Conservation (phyloP, 164 flowering plant genomes). For the Stephania japonica region DNA sequence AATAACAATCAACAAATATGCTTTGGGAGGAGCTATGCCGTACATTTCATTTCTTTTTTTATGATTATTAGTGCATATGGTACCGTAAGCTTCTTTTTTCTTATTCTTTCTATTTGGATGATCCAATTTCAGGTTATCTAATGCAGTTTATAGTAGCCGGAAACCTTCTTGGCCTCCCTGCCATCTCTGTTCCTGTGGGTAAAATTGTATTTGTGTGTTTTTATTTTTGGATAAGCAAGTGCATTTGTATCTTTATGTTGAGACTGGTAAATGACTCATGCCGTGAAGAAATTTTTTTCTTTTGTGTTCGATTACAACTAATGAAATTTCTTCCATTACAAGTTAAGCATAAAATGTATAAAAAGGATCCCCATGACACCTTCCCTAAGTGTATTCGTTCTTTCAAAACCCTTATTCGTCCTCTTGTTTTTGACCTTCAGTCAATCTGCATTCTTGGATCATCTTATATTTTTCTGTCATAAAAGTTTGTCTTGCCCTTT, state of each 20-base stretch:
- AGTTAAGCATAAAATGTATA: neutral
- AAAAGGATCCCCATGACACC: neutral
- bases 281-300: neutral
- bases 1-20: neutral
- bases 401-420: neutral
- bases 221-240: too few relatives aligned
- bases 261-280: neutral
- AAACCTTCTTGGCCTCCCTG: constrained; percentile 94
- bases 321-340: neutral
- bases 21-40: neutral
- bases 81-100: neutral
- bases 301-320: neutral
- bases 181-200: constrained; percentile 87
- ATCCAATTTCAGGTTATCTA: constrained; percentile 55
- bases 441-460: neutral
- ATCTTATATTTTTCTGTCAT: neutral
- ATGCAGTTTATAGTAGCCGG: constrained; percentile 74
- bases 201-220: neutral
- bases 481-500: neutral
- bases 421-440: neutral
- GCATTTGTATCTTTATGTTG: neutral
- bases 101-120: constrained; percentile 6
- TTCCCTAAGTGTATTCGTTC: too few relatives aligned
- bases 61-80: neutral
- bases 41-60: neutral